phyloP scores from a whole-genome alignment of 176 grass and related monocot species.

The Avena sativa region DNA sequence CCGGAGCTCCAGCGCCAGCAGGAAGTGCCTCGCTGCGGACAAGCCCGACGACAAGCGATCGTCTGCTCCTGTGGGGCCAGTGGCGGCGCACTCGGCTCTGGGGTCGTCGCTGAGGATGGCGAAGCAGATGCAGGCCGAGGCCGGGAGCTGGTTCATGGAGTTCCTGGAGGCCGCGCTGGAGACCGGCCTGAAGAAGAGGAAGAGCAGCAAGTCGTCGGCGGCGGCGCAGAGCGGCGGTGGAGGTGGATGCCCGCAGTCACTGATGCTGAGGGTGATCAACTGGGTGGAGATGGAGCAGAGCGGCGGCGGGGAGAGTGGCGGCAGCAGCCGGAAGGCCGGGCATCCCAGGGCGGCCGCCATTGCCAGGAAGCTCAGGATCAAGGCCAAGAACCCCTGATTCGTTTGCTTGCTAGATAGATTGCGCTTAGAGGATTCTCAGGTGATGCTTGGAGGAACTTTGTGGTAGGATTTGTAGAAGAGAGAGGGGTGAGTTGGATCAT shows the following conservation, averaged over 20 bases:
- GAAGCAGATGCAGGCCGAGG: slow-evolving; percentile 68
- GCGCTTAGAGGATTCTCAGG: no score
- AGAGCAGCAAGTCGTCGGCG: slow-evolving; percentile 41
- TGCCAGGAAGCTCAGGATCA: slow-evolving; percentile 86
- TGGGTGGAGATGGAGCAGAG: slow-evolving; percentile 96
- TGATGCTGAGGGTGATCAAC: slow-evolving; percentile 82
- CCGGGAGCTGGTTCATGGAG: slow-evolving; percentile 84
- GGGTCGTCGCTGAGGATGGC: slow-evolving; percentile 69
- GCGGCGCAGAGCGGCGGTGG: slow-evolving; percentile 29
- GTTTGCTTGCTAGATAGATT: neutral
- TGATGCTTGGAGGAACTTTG: neutral
- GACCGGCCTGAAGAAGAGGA: slow-evolving; percentile 69
- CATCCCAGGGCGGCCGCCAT: slow-evolving; percentile 73
- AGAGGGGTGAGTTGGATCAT: neutral
- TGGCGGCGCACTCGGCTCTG: neutral
- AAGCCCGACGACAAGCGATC: slow-evolving; percentile 2
- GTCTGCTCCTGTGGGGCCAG: neutral
- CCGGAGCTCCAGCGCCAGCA: slow-evolving; percentile 46
- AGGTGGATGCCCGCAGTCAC: slow-evolving; percentile 68
- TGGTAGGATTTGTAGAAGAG: neutral
- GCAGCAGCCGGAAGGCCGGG: slow-evolving; percentile 43
- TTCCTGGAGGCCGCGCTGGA: slow-evolving; percentile 78
- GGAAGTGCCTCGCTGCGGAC: slow-evolving; percentile 51
- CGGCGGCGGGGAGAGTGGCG: neutral
- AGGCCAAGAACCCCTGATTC: slow-evolving; percentile 76